phyloP scores from a whole-genome alignment of 331 rosid species.

The Malus hybrid region DNA sequence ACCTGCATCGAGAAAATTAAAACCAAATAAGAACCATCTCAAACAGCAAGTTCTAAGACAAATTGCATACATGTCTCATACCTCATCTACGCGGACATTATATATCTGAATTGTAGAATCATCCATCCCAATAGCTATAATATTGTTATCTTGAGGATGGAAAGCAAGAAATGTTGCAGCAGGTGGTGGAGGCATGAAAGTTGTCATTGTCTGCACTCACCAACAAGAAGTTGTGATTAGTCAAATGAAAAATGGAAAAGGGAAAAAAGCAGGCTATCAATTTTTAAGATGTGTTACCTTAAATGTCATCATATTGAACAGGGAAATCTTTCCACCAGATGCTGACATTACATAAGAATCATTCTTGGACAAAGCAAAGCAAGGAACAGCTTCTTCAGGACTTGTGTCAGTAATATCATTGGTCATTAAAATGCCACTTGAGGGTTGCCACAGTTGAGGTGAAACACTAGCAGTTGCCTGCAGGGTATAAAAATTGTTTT shows the following conservation, averaged over 20 bases:
- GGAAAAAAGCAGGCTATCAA: neutral
- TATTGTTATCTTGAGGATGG: constrained; percentile 92
- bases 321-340: constrained; percentile 83
- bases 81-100: constrained; percentile 90
- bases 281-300: constrained; percentile 40
- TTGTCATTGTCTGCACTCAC: constrained; percentile 77
- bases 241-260: constrained; percentile 3
- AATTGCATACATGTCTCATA: constrained; percentile 16
- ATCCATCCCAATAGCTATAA: constrained; percentile 92
- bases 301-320: constrained; percentile 94
- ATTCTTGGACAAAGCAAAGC: constrained; percentile 86
- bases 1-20: constrained; percentile 54
- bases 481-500: constrained; percentile 14
- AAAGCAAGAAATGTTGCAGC: constrained; percentile 91
- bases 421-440: constrained; percentile 87
- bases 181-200: constrained; percentile 96
- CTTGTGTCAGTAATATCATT: constrained; percentile 62
- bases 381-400: constrained; percentile 78
- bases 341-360: constrained; percentile 96
- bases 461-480: constrained; percentile 73
- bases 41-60: neutral
- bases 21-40: constrained; percentile 15
- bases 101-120: constrained; percentile 88
- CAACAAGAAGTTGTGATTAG: constrained; percentile 16
- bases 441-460: constrained; percentile 86